Evolutionary conservation across 768 basidiomycete species (phyloP).

Genomic region (Suillus hirtellus): DNA sequence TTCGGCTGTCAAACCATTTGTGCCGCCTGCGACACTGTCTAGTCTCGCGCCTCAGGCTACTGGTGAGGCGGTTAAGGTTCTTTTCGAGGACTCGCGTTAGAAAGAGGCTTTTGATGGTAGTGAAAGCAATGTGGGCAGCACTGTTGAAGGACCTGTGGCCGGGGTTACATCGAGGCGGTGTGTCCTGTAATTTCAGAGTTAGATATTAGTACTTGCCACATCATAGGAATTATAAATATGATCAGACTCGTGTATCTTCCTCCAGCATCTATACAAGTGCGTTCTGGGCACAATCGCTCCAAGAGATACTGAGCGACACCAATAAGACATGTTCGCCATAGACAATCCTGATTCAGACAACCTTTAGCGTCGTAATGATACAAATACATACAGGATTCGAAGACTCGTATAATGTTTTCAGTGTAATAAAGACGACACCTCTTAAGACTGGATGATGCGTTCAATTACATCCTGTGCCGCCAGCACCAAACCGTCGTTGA

Average conservation of each 20-base stretch:
- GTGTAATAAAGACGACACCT: slow-evolving; percentile 12
- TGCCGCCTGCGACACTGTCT: slow-evolving; percentile 61
- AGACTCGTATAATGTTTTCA: neutral
- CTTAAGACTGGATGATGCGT: slow-evolving; percentile 24
- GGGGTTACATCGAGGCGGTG: neutral
- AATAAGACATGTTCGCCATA: neutral
- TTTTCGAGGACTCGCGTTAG: slow-evolving; percentile 18
- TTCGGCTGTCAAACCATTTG: slow-evolving; percentile 57
- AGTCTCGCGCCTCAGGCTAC: slow-evolving; percentile 51
- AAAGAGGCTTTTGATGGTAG: neutral
- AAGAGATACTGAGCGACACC: neutral
- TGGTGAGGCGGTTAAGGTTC: slow-evolving; percentile 42
- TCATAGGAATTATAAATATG: neutral
- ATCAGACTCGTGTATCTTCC: neutral
- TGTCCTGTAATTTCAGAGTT: neutral
- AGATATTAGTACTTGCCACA: neutral
- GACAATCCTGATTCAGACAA: neutral
- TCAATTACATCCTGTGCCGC: slow-evolving; percentile 28
- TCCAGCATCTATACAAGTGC: neutral
- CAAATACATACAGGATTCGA: neutral
- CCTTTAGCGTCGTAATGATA: neutral
- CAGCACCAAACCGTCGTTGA: slow-evolving; percentile 29
- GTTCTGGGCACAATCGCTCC: neutral
- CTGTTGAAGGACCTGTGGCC: slow-evolving; percentile 31
- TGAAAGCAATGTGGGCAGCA: slow-evolving; percentile 31